A percentile compares a stretch with the other conserved stretches of the same genome.
phyloP scores from a whole-genome alignment of 1,139 yeast genomes.

The Kodamaea sp. region DNA sequence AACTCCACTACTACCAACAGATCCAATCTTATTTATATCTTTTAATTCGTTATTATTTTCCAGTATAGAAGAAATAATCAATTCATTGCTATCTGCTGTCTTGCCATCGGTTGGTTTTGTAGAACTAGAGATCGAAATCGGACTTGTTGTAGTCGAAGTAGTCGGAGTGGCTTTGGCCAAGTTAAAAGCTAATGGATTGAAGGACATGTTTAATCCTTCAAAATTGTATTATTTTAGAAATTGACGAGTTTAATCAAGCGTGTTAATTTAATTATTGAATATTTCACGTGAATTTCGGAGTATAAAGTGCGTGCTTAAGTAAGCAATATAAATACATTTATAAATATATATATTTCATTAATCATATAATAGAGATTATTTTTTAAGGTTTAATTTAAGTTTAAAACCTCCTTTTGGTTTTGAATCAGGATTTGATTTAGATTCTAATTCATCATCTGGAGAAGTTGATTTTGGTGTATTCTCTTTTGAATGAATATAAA shows the following conservation, averaged over 20 bases:
- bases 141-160: slow-evolving; percentile 30
- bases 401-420: slow-evolving; percentile 17
- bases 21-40: too few relatives aligned
- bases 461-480: slow-evolving; percentile 9
- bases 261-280: background rate
- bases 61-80: too few relatives aligned
- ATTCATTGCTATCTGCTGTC: too few relatives aligned
- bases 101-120: too few relatives aligned
- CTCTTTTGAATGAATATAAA: slow-evolving; percentile 21
- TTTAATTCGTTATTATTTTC: too few relatives aligned
- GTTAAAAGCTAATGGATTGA: slow-evolving; percentile 35
- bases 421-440: slow-evolving; percentile 1
- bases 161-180: slow-evolving; percentile 43
- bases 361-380: slow-evolving; percentile 4
- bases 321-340: too few relatives aligned
- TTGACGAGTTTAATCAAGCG: background rate
- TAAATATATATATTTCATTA: background rate
- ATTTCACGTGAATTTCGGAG: too few relatives aligned
- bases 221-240: background rate
- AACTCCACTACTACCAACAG: slow-evolving; percentile 14
- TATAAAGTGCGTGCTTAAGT: too few relatives aligned
- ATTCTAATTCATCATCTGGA: slow-evolving; percentile 7
- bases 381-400: slow-evolving; percentile 22
- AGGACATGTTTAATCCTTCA: slow-evolving; percentile 22
- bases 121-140: too few relatives aligned